Evolutionary conservation across 2,329 filamentous ascomycete species (phyloP), one percentile per base, ranked within the genome.

Genomic region (Sclerotinia minor): DNA sequence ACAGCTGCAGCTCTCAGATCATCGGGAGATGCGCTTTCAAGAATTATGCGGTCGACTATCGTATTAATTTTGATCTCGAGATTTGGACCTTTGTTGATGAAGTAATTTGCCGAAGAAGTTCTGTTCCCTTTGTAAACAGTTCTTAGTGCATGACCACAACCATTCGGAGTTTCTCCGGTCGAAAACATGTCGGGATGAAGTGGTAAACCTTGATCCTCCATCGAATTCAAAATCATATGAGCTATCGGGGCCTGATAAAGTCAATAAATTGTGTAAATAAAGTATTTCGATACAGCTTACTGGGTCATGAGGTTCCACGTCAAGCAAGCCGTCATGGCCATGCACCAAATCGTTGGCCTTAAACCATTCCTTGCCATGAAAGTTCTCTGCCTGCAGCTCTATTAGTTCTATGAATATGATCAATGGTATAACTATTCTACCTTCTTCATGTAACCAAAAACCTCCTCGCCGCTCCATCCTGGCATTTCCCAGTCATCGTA

Each of bases 161-260:
- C 85, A 64, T 85, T 81, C 1, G 84, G 76, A 26, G 80, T 81
- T 41, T 82, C 79, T 24, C 83, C 83, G 32, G 81, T 83, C 0
- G 82, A 81, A 73, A 88, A 88, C 83, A 88, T 87, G 70, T 89
- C 86, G 24, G 80, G 79, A 52, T 85, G 80, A n/a, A 85, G 78
- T 0, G 83, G 81, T 0, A 88, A 75, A 67, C 85, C 85, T 69
- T 83, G 77, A 2, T 82, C 83, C 11, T 84, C 76, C 76, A 87
- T 82, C 0, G 85, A 87, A 59, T 87, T 80, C 38, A 83, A 77
- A 13, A 87, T 75, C 41, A 83, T 79, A 55, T 86, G 77, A 3
- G 85, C 85, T 45, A 88, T 88, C 1, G 85, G 85, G 15, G 72
- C 73, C 73, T 73, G 21, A 2, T 5, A 19, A 26, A 21, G 8